Evolutionary conservation across 371 early-diverging fungal species (phyloP).

Genomic region (Antonospora locustae): DNA sequence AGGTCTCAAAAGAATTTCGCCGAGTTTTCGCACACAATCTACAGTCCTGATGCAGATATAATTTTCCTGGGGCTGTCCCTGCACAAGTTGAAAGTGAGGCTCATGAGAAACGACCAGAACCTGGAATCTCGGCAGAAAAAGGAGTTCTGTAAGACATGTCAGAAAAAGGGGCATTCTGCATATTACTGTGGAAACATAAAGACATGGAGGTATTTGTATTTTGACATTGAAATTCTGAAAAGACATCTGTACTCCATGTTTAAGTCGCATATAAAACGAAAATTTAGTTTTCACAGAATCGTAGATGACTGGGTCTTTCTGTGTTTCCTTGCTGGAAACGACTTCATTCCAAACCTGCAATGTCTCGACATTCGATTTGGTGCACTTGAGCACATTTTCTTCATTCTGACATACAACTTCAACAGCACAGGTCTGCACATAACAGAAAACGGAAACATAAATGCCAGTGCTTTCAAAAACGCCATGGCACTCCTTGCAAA

Average conservation of each 20-base stretch:
- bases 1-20: conserved; percentile 64
- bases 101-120: conserved; percentile 87
- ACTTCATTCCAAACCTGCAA: conserved; percentile 92
- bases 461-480: conserved; percentile 33
- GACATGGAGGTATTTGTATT: conserved; percentile 35
- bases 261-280: conserved; percentile 8
- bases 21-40: conserved; percentile 75
- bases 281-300: conserved; percentile 65
- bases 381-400: conserved; percentile 65
- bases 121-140: conserved; percentile 59
- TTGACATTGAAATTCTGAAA: conserved; percentile 40
- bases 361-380: conserved; percentile 87
- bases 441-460: conserved; percentile 31
- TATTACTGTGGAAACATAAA: conserved; percentile 57
- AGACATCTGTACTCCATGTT: conserved; percentile 27
- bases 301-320: conserved; percentile 95
- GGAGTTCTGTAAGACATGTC: conserved; percentile 64
- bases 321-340: conserved; percentile 97
- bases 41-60: conserved; percentile 94
- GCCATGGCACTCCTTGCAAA: conserved; percentile 33
- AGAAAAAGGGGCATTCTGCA: conserved; percentile 66
- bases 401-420: conserved; percentile 23
- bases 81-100: conserved; percentile 81
- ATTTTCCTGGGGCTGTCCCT: conserved; percentile 94
- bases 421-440: conserved; percentile 27